Evolutionary conservation across 805 yeast genomes (phyloP).

Genomic region (Komagataella phaffii): DNA sequence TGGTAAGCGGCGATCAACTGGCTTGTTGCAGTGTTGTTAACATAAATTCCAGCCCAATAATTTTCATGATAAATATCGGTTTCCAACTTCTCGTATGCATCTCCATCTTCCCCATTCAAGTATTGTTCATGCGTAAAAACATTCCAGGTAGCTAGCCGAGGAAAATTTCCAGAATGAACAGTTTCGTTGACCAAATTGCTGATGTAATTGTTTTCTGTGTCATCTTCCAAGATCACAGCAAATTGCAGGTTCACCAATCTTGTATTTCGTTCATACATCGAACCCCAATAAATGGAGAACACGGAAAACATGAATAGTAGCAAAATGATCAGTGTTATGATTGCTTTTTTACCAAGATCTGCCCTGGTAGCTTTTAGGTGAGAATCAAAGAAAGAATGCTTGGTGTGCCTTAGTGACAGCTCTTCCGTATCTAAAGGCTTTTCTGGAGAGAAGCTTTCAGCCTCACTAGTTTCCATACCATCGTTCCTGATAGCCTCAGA

Average conservation of each 20-base stretch:
- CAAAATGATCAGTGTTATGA: conserved; percentile 13
- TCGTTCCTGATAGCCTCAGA: background rate
- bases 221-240: conserved; percentile 25
- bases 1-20: conserved; percentile 25
- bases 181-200: conserved; percentile 1
- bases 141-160: conserved; percentile 13
- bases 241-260: conserved; percentile 21
- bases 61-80: conserved; percentile 30
- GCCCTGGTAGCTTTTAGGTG: conserved; percentile 3
- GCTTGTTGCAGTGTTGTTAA: conserved; percentile 32
- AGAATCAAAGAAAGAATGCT: background rate
- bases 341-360: conserved; percentile 6
- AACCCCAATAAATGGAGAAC: conserved; percentile 37
- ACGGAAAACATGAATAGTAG: conserved; percentile 22
- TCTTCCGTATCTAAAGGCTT: background rate
- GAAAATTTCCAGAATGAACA: conserved; percentile 12
- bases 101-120: conserved; percentile 16
- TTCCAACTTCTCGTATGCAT: conserved; percentile 4
- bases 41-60: conserved; percentile 53
- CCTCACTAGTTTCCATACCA: background rate
- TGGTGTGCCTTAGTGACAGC: background rate
- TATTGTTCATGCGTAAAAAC: conserved; percentile 22
- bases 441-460: background rate
- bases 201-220: conserved; percentile 3
- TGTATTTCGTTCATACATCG: conserved; percentile 19